Base-by-base conservation (phyloP, 2,329 filamentous ascomycete genomes). In the Exophiala calicioides region DNA sequence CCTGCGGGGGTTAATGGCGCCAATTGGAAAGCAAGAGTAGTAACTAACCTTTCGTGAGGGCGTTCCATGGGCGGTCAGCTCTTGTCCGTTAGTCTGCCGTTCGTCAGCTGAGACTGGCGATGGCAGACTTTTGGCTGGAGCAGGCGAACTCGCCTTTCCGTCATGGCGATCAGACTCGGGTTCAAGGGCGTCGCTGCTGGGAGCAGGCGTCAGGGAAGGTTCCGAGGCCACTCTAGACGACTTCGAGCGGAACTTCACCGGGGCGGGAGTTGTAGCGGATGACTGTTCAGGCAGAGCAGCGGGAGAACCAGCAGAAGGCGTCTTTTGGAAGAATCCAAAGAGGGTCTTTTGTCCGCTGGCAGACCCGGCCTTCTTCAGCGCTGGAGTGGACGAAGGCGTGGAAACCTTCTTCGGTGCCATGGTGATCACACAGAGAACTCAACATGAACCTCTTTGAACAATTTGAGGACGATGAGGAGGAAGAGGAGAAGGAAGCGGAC, bases 141-240 rank as follows among this genome's bases (percentile, higher is more conserved):
- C 75, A 66, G 78, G 75, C 52, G 61, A 56, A 31, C 65, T 66
- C 47, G 69, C 68, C 53, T 69, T 60, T 32, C 64, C 12, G 21
- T 33, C 31, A 13, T 49, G 58, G 12, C 80, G 74, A 53, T 85
- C 84, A 58, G 86, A 81, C 53, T 87, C 82, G 0, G 84, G 82
- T 42, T 85, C 81, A 19, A 81, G 65, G 26, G 78, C 79, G 67
- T 94, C 88, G 67, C 89, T 94, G 66, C 88, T 95, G 4, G 89
- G 85, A 4, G 85, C 79, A 3, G 89, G 88, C 0, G 88, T 90
- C 48, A 84, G 70, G 27, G 73, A 70, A 48, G 60, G 68, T 49
- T 60, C 68, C 58, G 60, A 73, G 59, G 57, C 65, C 53, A 54
- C 64, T 58, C 54, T 62, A 47, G 57, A 70, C 59, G 62, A 69